Evolutionary conservation across 768 basidiomycete species (phyloP).

Genomic region (Kwoniella bestiolae): DNA sequence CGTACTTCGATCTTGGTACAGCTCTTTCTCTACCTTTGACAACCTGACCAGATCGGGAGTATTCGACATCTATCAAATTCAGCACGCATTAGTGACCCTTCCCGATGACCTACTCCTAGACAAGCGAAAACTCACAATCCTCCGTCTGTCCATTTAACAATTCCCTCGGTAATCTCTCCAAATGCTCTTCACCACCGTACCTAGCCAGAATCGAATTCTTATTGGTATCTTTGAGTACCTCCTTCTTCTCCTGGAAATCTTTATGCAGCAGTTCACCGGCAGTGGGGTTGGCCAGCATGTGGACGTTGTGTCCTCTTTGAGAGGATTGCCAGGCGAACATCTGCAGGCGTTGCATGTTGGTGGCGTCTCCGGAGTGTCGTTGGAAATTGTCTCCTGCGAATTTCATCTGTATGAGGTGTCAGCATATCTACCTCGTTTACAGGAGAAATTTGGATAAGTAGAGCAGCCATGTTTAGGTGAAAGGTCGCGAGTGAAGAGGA

Average conservation of each 20-base stretch:
- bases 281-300: conserved; percentile 94
- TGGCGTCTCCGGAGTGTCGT: conserved; percentile 88
- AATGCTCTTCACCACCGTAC: conserved; percentile 92
- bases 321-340: conserved; percentile 97
- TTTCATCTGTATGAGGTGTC: conserved; percentile 52
- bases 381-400: conserved; percentile 98
- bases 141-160: conserved; percentile 94
- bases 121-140: conserved; percentile 63
- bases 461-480: no score
- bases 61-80: conserved; percentile 74
- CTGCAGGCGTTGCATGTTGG: conserved; percentile 87
- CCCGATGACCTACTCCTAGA: neutral
- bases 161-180: conserved; percentile 84
- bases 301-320: conserved; percentile 89
- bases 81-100: neutral
- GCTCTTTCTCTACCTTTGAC: conserved; percentile 89
- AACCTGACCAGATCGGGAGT: conserved; percentile 86
- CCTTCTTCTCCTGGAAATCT: conserved; percentile 91
- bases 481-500: no score
- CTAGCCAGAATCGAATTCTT: conserved; percentile 87
- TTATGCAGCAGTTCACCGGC: conserved; percentile 89
- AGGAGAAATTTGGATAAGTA: no score
- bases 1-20: conserved; percentile 87
- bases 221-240: conserved; percentile 80
- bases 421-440: no score